Base-by-base conservation (phyloP, 805 yeast genomes). In the Sugiyamaella valdiviana region DNA sequence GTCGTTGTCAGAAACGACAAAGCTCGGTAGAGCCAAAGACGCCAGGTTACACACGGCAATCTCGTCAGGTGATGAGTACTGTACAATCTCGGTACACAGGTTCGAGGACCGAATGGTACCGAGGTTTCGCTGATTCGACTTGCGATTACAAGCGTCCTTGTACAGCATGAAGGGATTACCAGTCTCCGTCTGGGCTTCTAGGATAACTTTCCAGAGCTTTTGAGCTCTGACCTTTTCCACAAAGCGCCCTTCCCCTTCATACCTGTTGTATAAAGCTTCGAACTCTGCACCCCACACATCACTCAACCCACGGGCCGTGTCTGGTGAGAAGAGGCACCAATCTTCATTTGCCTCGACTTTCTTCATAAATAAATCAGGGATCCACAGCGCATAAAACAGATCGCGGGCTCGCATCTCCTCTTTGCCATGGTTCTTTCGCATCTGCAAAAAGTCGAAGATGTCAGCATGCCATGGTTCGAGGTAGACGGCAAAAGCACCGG, bases 381-480 rank as follows among this genome's bases (percentile, higher is more conserved):
- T 76, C 98, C 98, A 90, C 41, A 90, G 71, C 2, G 95, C 96
- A 57, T 84, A 84, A 70, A 91, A 90, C 54, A 90, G 71, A 65
- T 90, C 97, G 57, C 97, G 76, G 0, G 98, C 95, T 57, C 97
- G 76, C 55, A 79, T 72, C 64, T 90, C 97, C 65, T 90, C 97
- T 56, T 86, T 87, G 47, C 97, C 98, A 58, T 89, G 96, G 59
- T 88, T 90, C 68, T 90, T 90, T 57, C 89, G 75, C 53, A 91
- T 72, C 46, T 89, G 89, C 40, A 91, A 65, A 57, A 90, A 83
- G 47, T 82, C 91, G 62, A 86, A 80, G 32, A 90, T 73, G 60
- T 90, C 98, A 2, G 86, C 78, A 61, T 90, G 98, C 98, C 98
- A 90, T 45, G 98, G 97, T 67, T 90, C 98, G 29, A 90, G 63